Evolutionary conservation across 2,329 filamentous ascomycete species (phyloP).

Genomic region (Aspergillus niger): DNA sequence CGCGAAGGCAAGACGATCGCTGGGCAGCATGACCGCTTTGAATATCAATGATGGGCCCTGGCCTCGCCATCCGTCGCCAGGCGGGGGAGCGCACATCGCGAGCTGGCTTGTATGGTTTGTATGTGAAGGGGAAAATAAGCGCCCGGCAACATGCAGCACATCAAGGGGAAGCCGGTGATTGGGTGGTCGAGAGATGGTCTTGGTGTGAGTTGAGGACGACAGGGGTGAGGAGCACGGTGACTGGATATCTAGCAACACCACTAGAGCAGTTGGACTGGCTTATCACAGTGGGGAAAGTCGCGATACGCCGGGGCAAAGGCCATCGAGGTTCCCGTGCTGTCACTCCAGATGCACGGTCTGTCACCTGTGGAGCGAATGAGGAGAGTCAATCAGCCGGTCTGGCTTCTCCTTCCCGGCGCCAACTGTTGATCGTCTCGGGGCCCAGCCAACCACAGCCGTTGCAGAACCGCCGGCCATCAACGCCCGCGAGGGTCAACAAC

Average conservation of each 20-base stretch:
- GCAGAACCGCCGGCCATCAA: slow-evolving; percentile 30
- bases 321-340: slow-evolving; percentile 7
- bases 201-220: slow-evolving; percentile 9
- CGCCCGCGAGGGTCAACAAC: neutral
- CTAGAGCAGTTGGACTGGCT: slow-evolving; percentile 27
- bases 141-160: slow-evolving; percentile 29
- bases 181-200: slow-evolving; percentile 10
- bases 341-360: slow-evolving; percentile 21
- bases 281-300: slow-evolving; percentile 35
- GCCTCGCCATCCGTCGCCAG: slow-evolving; percentile 19
- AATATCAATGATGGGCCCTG: slow-evolving; percentile 34
- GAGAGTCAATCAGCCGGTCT: slow-evolving; percentile 22
- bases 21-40: slow-evolving; percentile 23
- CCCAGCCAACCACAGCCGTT: slow-evolving; percentile 31
- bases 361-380: slow-evolving; percentile 24
- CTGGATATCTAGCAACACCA: slow-evolving; percentile 27
- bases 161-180: slow-evolving; percentile 18
- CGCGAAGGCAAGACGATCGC: slow-evolving; percentile 15
- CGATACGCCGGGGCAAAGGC: slow-evolving; percentile 14
- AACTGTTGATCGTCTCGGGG: slow-evolving; percentile 28
- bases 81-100: slow-evolving; percentile 13
- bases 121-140: slow-evolving; percentile 32
- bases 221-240: slow-evolving; percentile 20
- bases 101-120: slow-evolving; percentile 14
- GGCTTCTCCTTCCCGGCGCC: slow-evolving; percentile 32